Percentiles rank a stretch among this genome's conserved stretches.
Evolutionary conservation across 768 basidiomycete genomes (phyloP).

Genomic region (Holtermanniella nyarrowii): DNA sequence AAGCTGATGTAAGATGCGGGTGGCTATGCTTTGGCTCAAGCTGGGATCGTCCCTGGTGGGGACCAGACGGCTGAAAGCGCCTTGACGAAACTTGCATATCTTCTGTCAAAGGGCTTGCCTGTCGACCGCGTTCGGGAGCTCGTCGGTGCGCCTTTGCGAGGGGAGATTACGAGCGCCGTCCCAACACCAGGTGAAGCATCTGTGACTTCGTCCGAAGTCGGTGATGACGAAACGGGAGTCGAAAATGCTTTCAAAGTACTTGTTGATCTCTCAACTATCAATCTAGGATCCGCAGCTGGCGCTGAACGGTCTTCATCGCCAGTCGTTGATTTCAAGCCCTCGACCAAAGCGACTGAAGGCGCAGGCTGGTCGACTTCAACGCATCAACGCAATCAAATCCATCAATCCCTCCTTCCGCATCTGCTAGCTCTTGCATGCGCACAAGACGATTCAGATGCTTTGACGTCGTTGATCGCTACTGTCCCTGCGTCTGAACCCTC

Average conservation of each 20-base stretch:
- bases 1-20: slow-evolving; percentile 4
- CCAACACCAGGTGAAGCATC: slow-evolving; percentile 42
- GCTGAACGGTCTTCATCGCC: background rate
- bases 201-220: slow-evolving; percentile 49
- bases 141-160: slow-evolving; percentile 68
- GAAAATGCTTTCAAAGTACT: background rate
- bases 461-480: slow-evolving; percentile 6
- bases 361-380: slow-evolving; percentile 73
- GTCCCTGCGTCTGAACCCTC: background rate
- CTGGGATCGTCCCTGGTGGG: slow-evolving; percentile 71
- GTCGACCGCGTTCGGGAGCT: slow-evolving; percentile 60
- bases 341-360: slow-evolving; percentile 15
- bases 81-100: slow-evolving; percentile 76
- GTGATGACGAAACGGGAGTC: slow-evolving; percentile 43
- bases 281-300: slow-evolving; percentile 1
- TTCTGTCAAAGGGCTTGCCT: slow-evolving; percentile 75
- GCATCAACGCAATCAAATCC: slow-evolving; percentile 59
- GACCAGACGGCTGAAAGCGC: slow-evolving; percentile 98
- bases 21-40: slow-evolving; percentile 15
- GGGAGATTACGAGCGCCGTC: slow-evolving; percentile 63
- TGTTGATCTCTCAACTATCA: background rate
- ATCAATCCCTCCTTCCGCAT: slow-evolving; percentile 62
- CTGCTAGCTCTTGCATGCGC: slow-evolving; percentile 70
- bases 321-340: slow-evolving; percentile 37
- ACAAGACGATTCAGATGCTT: slow-evolving; percentile 54